Percentiles rank a stretch among this genome's conserved stretches.
Evolutionary conservation across 306 rosid genomes (phyloP).

Genomic region (Coriaria nepalensis): DNA sequence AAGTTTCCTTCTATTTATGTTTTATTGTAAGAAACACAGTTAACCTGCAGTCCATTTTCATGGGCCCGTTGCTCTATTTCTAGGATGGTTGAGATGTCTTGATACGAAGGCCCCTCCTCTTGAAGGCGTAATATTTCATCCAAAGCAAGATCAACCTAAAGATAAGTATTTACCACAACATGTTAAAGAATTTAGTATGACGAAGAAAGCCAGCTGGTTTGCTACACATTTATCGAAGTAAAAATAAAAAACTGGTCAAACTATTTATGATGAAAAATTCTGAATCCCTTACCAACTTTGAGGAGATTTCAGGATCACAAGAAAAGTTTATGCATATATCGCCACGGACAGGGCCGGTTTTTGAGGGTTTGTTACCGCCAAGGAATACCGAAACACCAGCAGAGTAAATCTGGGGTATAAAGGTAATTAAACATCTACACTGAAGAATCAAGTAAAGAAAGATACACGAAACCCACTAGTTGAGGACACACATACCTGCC

Average conservation of each 20-base stretch:
- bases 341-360: slow-evolving; percentile 71
- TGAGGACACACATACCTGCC: slow-evolving; percentile 53
- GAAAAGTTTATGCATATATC: slow-evolving; percentile 83
- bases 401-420: slow-evolving; percentile 61
- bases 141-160: slow-evolving; percentile 87
- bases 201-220: no score
- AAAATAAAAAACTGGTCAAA: no score
- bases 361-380: slow-evolving; percentile 92
- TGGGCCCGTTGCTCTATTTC: slow-evolving; percentile 95
- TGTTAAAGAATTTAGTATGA: slow-evolving; percentile 20
- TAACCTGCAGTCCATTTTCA: slow-evolving; percentile 95
- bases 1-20: no score
- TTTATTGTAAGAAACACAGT: no score
- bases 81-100: slow-evolving; percentile 69
- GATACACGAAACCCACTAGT: slow-evolving; percentile 11
- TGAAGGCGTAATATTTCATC: slow-evolving; percentile 82
- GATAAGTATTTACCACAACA: no score
- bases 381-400: slow-evolving; percentile 81
- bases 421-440: slow-evolving; percentile 18
- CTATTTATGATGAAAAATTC: no score
- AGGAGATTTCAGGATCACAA: slow-evolving; percentile 86
- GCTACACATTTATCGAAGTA: no score
- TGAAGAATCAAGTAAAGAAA: slow-evolving; percentile 11
- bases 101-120: slow-evolving; percentile 80
- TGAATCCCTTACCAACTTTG: no score